Evolutionary conservation across 169 alveolate species (phyloP), one percentile per base, ranked within the genome.

Genomic region (Ichthyophthirius multifiliis): DNA sequence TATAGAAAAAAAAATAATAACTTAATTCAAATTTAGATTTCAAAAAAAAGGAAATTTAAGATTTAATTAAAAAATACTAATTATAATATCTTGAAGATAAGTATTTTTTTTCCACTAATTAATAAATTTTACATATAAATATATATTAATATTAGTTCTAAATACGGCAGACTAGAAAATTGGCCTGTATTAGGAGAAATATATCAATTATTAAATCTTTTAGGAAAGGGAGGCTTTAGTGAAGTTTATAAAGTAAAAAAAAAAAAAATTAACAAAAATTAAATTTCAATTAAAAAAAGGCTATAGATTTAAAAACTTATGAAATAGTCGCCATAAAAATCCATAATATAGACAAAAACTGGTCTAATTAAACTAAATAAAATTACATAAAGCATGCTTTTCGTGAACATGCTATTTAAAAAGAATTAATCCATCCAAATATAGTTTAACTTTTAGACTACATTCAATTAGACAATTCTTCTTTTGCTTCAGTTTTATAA

Each of bases 151-250:
- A 15, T 18, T 31, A 67, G 77, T 20, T 67, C 77, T 15, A 67
- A 62, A 67, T 67, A n/a, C 12, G 46, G 46, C 10, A n/a, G n/a
- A n/a, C n/a, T n/a, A n/a, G 27, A 37, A 5, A 43, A 6, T 37
- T 43, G 43, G 91, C 91, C 91, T 30, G 39, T 90, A 27, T 64
- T 90, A 5, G 85, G 78, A 0, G 55, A 74, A 4, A 73, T 94
- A 80, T 95, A 95, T 76, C 84, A 92, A 67, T 67, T 94, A 4
- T 76, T 93, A 32, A 62, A 90, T 7, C 67, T 95, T 45, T 83
- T 95, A 45, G 98, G 97, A 4, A 90, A 92, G 76, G 98, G 98
- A 23, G 98, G 97, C 0, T 94, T 93, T 71, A 89, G 96, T 78
- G 98, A 95, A 82, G 97, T 95, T 18, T 95, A 94, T 83, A 94